phyloP scores from a whole-genome alignment of 768 basidiomycete species.

The Gloeopeniophorella convolvens region DNA sequence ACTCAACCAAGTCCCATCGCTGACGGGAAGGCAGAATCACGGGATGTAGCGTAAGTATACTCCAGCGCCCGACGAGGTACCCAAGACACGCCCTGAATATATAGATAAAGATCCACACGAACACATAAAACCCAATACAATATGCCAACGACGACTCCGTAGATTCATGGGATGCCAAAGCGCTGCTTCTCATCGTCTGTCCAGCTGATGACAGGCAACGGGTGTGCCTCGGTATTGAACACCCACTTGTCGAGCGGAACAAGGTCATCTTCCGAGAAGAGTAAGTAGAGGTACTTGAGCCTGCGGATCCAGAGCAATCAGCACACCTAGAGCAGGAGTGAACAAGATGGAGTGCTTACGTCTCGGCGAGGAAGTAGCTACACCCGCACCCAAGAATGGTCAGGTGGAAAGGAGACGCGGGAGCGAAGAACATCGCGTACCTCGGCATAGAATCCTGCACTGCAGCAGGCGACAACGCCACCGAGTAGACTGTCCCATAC shows the following conservation, averaged over 20 bases:
- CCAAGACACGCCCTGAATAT: no score
- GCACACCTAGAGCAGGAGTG: neutral
- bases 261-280: slow-evolving; percentile 59
- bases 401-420: neutral
- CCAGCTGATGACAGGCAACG: slow-evolving; percentile 65
- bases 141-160: no score
- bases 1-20: no score
- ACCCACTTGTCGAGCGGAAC: slow-evolving; percentile 40
- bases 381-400: slow-evolving; percentile 15
- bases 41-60: no score
- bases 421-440: slow-evolving; percentile 29
- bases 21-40: no score
- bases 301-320: slow-evolving; percentile 28
- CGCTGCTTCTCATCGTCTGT: slow-evolving; percentile 39
- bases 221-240: slow-evolving; percentile 59
- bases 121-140: no score
- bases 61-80: no score
- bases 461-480: slow-evolving; percentile 37
- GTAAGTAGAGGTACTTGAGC: slow-evolving; percentile 63
- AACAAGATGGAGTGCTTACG: slow-evolving; percentile 25
- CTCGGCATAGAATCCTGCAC: slow-evolving; percentile 43
- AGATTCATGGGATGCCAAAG: slow-evolving; percentile 35
- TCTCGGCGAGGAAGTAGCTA: slow-evolving; percentile 49
- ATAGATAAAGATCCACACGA: no score
- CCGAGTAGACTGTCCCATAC: slow-evolving; percentile 49